phyloP scores from a whole-genome alignment of 164 flowering plant genomes.

The Annona cherimola region DNA sequence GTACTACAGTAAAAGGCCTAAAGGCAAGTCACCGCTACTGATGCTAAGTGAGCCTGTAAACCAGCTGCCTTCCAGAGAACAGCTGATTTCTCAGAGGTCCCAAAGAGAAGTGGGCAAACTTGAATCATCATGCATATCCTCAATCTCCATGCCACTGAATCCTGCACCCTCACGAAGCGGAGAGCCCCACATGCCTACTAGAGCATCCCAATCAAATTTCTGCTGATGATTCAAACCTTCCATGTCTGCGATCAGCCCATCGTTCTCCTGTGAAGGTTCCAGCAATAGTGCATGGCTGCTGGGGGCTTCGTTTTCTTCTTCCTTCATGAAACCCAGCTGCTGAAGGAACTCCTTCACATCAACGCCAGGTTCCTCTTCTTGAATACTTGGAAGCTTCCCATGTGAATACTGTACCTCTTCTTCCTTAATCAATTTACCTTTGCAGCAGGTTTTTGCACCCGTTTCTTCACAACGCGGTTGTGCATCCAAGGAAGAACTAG shows the following conservation, averaged over 20 bases:
- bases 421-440: conserved; percentile 3
- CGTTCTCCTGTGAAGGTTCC: conserved; percentile 28
- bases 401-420: conserved; percentile 23
- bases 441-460: conserved; percentile 7
- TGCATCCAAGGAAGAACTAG: conserved; percentile 20
- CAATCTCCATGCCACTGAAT: conserved; percentile 25
- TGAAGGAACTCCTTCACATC: conserved; percentile 90
- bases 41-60: not conserved
- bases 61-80: conserved; percentile 3
- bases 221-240: conserved; percentile 19
- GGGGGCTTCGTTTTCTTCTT: conserved; percentile 34
- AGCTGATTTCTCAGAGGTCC: conserved; percentile 11
- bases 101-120: conserved; percentile 38
- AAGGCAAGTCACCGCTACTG: not conserved
- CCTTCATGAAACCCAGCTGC: conserved; percentile 73
- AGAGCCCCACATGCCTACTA: conserved; percentile 47
- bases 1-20: not conserved
- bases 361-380: conserved; percentile 70
- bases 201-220: conserved; percentile 60
- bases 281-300: conserved; percentile 12
- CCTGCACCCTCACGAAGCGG: conserved; percentile 26
- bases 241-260: conserved; percentile 14
- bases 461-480: conserved; percentile 10
- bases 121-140: conserved; percentile 37
- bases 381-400: conserved; percentile 12